Evolutionary conservation across 345 rosid genomes (phyloP).

Genomic region (Luvunga scandens): DNA sequence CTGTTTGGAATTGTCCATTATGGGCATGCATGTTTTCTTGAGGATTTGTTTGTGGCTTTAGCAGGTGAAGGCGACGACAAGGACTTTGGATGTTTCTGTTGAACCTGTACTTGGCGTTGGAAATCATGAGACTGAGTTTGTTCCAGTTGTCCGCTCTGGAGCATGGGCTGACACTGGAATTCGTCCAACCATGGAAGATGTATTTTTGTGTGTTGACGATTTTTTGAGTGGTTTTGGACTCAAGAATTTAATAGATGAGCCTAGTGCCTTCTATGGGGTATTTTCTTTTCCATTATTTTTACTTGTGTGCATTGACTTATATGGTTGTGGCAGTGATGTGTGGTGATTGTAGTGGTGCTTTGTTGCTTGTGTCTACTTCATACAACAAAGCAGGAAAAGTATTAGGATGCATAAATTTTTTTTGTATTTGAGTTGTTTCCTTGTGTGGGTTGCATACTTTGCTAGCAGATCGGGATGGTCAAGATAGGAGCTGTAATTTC

Average conservation of each 20-base stretch:
- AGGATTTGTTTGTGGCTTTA: slow-evolving; percentile 24
- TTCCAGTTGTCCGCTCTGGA: slow-evolving; percentile 74
- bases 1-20: background rate
- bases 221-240: slow-evolving; percentile 51
- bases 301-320: background rate
- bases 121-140: slow-evolving; percentile 40
- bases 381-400: background rate
- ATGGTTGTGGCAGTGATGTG: background rate
- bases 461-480: background rate
- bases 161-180: slow-evolving; percentile 76
- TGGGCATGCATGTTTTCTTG: background rate
- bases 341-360: background rate
- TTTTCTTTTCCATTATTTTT: background rate
- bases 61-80: slow-evolving; percentile 64
- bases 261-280: slow-evolving; percentile 91
- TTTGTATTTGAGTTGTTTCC: background rate
- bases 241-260: slow-evolving; percentile 36
- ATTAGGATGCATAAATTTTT: too few relatives aligned
- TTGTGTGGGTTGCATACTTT: background rate
- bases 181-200: slow-evolving; percentile 87
- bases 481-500: background rate
- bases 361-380: background rate
- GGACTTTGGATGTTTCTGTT: slow-evolving; percentile 37
- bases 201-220: slow-evolving; percentile 58
- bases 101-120: slow-evolving; percentile 37